phyloP scores from a whole-genome alignment of 2,329 filamentous ascomycete species.

The Paramyrothecium sp. region DNA sequence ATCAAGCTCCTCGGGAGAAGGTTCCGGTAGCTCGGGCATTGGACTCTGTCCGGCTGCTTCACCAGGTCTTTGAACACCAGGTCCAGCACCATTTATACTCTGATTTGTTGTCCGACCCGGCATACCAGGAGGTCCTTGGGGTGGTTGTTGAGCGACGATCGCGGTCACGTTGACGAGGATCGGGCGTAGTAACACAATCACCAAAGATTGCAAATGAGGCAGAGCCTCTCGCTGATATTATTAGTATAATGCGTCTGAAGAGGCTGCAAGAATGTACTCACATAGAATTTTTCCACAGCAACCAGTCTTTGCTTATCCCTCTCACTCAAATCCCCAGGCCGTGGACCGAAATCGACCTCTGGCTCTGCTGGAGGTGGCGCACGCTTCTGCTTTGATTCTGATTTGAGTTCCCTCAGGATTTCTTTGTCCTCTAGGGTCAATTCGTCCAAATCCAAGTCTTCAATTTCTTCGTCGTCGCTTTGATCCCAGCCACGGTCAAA shows the following conservation, averaged over 20 bases:
- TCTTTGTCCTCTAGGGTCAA: constrained; percentile 38
- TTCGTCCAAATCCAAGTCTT: constrained; percentile 46
- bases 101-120: constrained; percentile 34
- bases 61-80: constrained; percentile 25
- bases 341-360: constrained; percentile 46
- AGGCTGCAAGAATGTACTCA: constrained; percentile 44
- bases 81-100: constrained; percentile 37
- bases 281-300: constrained; percentile 81
- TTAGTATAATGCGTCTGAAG: constrained; percentile 3
- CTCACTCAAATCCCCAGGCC: constrained; percentile 44
- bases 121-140: constrained; percentile 43
- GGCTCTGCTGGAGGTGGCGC: constrained; percentile 10
- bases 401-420: constrained; percentile 39
- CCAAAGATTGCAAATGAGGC: constrained; percentile 85
- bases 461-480: constrained; percentile 42
- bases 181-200: constrained; percentile 89
- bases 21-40: constrained; percentile 41
- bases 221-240: constrained; percentile 64
- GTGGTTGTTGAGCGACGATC: constrained; percentile 64
- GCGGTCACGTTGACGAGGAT: constrained; percentile 85
- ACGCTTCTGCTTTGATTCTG: constrained; percentile 30
- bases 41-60: constrained; percentile 29
- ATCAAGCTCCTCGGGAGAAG: constrained; percentile 74
- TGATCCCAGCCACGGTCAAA: constrained; percentile 87
- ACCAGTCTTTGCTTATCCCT: constrained; percentile 63